Conservation (phyloP, 257 asterid genomes). For the Apocynum venetum region DNA sequence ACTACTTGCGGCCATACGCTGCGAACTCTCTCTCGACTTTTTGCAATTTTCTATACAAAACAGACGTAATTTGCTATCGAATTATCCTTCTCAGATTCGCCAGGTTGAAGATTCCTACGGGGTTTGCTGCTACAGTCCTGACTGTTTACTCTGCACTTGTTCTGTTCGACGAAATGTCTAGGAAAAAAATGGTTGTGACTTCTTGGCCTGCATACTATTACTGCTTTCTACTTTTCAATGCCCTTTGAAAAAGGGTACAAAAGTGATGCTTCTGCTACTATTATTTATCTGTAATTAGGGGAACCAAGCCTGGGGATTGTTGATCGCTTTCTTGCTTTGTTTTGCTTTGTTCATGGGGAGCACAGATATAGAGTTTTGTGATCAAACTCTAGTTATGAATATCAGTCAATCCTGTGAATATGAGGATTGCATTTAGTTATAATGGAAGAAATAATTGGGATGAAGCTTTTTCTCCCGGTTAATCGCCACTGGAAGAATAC, state of each 20-base stretch:
- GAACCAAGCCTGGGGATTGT: neutral
- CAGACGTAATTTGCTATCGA: neutral
- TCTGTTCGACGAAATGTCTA: constrained; percentile 5
- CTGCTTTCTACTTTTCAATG: neutral
- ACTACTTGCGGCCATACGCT: too few relatives aligned
- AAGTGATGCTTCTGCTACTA: neutral
- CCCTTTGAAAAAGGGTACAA: neutral
- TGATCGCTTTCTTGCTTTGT: too few relatives aligned
- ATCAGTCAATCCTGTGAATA: neutral
- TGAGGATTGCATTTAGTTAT: neutral
- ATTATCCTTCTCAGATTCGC: too few relatives aligned
- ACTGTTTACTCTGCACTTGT: neutral
- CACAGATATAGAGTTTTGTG: neutral
- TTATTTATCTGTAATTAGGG: neutral
- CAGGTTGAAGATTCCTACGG: neutral
- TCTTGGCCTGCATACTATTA: too few relatives aligned
- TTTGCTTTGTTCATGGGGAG: neutral
- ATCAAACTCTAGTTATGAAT: neutral
- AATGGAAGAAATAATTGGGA: neutral
- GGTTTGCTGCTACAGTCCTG: too few relatives aligned
- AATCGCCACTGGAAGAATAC: neutral
- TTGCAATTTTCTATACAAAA: too few relatives aligned
- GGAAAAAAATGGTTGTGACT: neutral
- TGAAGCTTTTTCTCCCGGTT: neutral
- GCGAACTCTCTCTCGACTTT: too few relatives aligned